Evolutionary conservation across 208 protist species (phyloP).

Genomic region (Trypanosoma grayi): DNA sequence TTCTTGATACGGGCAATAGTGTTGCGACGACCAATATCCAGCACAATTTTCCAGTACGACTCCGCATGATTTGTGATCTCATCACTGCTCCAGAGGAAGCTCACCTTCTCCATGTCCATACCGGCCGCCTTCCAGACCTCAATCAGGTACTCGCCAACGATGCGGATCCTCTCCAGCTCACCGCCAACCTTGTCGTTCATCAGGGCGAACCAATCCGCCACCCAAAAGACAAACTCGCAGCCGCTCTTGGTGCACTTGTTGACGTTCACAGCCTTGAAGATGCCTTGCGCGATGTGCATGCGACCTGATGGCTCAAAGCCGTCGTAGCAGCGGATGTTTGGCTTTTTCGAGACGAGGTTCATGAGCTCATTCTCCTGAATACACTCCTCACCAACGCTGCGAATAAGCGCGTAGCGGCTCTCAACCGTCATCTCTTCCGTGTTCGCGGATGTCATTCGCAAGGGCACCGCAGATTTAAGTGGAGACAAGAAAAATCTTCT

Average conservation of each 20-base stretch:
- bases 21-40: slow-evolving; percentile 96
- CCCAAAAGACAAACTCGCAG: slow-evolving; percentile 98
- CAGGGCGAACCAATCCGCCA: slow-evolving; percentile 99
- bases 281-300: slow-evolving; percentile 99
- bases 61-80: slow-evolving; percentile 95
- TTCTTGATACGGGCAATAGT: slow-evolving; percentile 96
- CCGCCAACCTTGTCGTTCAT: slow-evolving; percentile 99
- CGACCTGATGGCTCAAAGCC: slow-evolving; percentile 99
- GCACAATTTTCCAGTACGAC: slow-evolving; percentile 96
- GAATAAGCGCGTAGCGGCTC: slow-evolving; percentile 80
- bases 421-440: slow-evolving; percentile 25
- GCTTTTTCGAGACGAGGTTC: slow-evolving; percentile 92
- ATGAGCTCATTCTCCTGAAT: slow-evolving; percentile 93
- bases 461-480: neutral
- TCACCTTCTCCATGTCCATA: slow-evolving; percentile 97
- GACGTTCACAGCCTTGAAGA: slow-evolving; percentile 99
- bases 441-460: slow-evolving; percentile 1
- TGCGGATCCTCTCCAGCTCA: slow-evolving; percentile 97
- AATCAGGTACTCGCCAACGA: slow-evolving; percentile 97
- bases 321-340: slow-evolving; percentile 95
- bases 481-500: neutral
- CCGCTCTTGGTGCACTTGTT: slow-evolving; percentile 97
- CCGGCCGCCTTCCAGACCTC: slow-evolving; percentile 99
- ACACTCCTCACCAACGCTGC: slow-evolving; percentile 96
- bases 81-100: slow-evolving; percentile 97